Percentiles rank a stretch among this genome's conserved stretches.
phyloP scores from a whole-genome alignment of 352 stramenopile genomes.

The Phytophthora palmivora region DNA sequence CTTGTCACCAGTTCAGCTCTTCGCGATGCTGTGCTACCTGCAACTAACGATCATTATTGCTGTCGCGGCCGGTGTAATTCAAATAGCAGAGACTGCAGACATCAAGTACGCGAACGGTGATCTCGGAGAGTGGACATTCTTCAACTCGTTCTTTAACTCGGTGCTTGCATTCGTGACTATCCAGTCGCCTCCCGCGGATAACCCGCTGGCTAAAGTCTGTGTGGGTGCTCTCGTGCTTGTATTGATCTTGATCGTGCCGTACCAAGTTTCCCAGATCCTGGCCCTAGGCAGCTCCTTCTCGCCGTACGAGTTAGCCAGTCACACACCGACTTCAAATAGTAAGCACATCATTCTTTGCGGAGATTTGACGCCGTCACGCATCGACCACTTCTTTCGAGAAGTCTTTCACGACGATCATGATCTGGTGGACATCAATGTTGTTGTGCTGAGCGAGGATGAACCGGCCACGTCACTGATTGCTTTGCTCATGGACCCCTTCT shows the following conservation, averaged over 20 bases:
- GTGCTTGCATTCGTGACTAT: slow-evolving; percentile 88
- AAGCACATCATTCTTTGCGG: slow-evolving; percentile 85
- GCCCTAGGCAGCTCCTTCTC: slow-evolving; percentile 81
- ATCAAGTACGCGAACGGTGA: slow-evolving; percentile 45
- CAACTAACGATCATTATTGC: slow-evolving; percentile 83
- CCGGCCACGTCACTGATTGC: slow-evolving; percentile 74
- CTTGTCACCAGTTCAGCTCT: slow-evolving; percentile 82
- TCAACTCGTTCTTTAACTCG: slow-evolving; percentile 89
- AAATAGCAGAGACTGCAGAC: slow-evolving; percentile 83
- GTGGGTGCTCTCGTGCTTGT: slow-evolving; percentile 81
- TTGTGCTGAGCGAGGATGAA: slow-evolving; percentile 79
- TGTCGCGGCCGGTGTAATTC: slow-evolving; percentile 77
- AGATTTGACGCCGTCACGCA: slow-evolving; percentile 79
- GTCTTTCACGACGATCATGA: slow-evolving; percentile 89
- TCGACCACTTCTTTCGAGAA: slow-evolving; percentile 87
- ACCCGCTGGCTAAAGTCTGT: slow-evolving; percentile 77
- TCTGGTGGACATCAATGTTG: slow-evolving; percentile 79
- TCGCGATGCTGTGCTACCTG: slow-evolving; percentile 80
- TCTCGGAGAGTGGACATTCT: slow-evolving; percentile 83
- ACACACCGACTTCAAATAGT: slow-evolving; percentile 59
- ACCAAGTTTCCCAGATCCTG: slow-evolving; percentile 81
- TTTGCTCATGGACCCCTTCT: slow-evolving; percentile 87
- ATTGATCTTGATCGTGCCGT: slow-evolving; percentile 83
- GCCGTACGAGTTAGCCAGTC: slow-evolving; percentile 66
- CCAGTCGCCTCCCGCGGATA: slow-evolving; percentile 82